Base-by-base conservation (phyloP, 495 filamentous ascomycete genomes). In the Penicillium atrosanguineum region DNA sequence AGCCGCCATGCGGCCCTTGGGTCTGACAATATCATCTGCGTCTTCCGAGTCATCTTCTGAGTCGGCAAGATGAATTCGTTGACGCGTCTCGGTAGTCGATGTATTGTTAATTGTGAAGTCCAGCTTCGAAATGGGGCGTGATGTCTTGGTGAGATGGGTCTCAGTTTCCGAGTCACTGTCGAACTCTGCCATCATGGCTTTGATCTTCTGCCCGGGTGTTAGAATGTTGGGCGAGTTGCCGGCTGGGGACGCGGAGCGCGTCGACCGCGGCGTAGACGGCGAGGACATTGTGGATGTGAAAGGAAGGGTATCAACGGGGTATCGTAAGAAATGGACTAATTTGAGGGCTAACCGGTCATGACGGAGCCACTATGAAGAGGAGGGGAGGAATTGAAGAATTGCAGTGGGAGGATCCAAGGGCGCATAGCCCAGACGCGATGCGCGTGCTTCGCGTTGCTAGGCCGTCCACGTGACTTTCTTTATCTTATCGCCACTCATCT, bases 191-290 rank as follows among this genome's bases (percentile, higher is more conserved):
- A 91, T 67, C 69, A 90, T 71, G 36, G 84, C 84, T 64, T 81
- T 83, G 61, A 90, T 79, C 64, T 90, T 91, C 52, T 79, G 82
- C 20, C 78, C 78, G 16, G 88, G 88, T 0, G 87, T 89, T 47
- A 90, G 72, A 34, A 79, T 72, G 29, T 56, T 62, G 20, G 69
- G 71, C 7, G 72, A 73, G 44, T 57, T 56, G 25, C 57, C 57
- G 4, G 57, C 47, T 25, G 67, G 56, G 9, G 73, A 75, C 62
- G 60, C 62, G 57, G 69, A 67, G 48, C 73, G 74, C 67, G 71
- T 62, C 61, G 73, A 70, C 14, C 65, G 72, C 42, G 74, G 72
- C n/a, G 74, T 73, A 15, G 70, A 74, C 11, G 69, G 67, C 9
- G 71, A 50, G 23, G 74, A 72, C 74, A 77, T 77, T 41, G 42